Evolutionary conservation across 176 grass and related monocot species (phyloP).

Genomic region (Cenchrus fungigraminus): DNA sequence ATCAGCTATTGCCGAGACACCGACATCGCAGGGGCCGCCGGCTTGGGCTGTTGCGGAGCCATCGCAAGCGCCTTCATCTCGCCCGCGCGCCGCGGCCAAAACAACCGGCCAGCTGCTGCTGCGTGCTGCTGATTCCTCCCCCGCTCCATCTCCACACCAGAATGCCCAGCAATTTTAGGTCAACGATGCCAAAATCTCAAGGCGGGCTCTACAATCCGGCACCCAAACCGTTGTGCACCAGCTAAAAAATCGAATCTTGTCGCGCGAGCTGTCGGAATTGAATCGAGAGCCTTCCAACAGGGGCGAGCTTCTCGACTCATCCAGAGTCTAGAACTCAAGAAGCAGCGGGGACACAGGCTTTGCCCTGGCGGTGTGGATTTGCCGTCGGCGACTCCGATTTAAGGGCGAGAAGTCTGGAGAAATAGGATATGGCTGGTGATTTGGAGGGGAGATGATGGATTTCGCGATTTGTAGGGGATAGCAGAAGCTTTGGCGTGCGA

Average conservation of each 20-base stretch:
- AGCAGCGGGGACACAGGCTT: constrained; percentile 13
- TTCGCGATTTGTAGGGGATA: too few species aligned
- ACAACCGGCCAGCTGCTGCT: constrained; percentile 24
- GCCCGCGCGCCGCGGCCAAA: background rate
- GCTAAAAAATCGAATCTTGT: constrained; percentile 34
- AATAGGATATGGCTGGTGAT: too few species aligned
- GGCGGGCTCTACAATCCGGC: constrained; percentile 24
- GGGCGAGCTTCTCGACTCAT: constrained; percentile 14
- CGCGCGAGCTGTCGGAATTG: constrained; percentile 29
- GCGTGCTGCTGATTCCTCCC: constrained; percentile 35
- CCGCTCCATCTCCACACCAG: constrained; percentile 44
- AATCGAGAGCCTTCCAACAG: constrained; percentile 3
- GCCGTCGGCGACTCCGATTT: too few species aligned
- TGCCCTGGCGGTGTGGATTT: too few species aligned
- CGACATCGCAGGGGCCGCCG: constrained; percentile 21
- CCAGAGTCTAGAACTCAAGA: constrained; percentile 24
- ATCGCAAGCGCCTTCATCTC: constrained; percentile 20
- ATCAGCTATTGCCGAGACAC: constrained; percentile 36
- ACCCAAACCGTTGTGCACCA: background rate
- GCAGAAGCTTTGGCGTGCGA: too few species aligned
- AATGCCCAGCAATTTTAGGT: constrained; percentile 47
- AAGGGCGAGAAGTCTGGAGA: too few species aligned
- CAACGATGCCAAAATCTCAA: constrained; percentile 12
- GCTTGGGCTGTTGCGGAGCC: constrained; percentile 35
- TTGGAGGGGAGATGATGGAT: too few species aligned